Conservation (phyloP, 2,329 filamentous ascomycete species). For the Phoma sp. region DNA sequence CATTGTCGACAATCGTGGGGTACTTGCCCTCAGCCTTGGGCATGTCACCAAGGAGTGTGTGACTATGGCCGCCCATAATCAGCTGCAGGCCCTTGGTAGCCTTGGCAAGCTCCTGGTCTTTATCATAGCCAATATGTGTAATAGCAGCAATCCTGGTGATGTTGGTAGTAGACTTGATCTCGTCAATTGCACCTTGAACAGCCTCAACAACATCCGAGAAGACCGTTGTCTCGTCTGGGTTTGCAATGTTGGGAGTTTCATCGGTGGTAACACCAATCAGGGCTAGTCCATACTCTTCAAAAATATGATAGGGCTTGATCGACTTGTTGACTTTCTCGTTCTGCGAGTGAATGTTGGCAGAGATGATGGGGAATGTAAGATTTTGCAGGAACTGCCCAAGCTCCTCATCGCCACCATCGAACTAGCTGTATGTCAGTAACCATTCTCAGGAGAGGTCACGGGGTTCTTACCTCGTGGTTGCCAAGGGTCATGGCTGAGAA, state of each 20-base stretch:
- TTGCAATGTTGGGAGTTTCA: slow-evolving; percentile 65
- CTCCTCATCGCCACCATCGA: slow-evolving; percentile 69
- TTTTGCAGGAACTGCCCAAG: slow-evolving; percentile 69
- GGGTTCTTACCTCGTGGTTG: slow-evolving; percentile 56
- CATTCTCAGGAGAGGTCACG: not conserved
- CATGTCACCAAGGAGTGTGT: slow-evolving; percentile 67
- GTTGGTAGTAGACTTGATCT: slow-evolving; percentile 67
- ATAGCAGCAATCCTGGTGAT: slow-evolving; percentile 71
- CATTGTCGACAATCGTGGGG: slow-evolving; percentile 68
- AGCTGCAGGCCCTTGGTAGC: slow-evolving; percentile 70
- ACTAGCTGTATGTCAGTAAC: slow-evolving; percentile 38
- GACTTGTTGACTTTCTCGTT: slow-evolving; percentile 67
- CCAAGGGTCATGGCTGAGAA: slow-evolving; percentile 73
- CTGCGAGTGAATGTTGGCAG: slow-evolving; percentile 69
- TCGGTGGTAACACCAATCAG: slow-evolving; percentile 71
- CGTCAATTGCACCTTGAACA: slow-evolving; percentile 68
- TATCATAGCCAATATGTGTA: slow-evolving; percentile 72
- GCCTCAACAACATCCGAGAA: slow-evolving; percentile 66
- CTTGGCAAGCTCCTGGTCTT: slow-evolving; percentile 67
- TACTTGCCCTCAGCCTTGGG: slow-evolving; percentile 66
- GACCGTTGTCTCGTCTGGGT: slow-evolving; percentile 63
- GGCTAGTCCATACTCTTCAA: slow-evolving; percentile 66
- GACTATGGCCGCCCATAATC: slow-evolving; percentile 69
- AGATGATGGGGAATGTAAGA: slow-evolving; percentile 70
- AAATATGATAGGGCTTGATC: slow-evolving; percentile 72